A percentile compares a stretch with the other conserved stretches of the same genome.
These are phyloP conservation scores for Penicillium paxilli DNA, from an alignment of 495 filamentous ascomycete species.

Conservation along the genomic window DNA sequence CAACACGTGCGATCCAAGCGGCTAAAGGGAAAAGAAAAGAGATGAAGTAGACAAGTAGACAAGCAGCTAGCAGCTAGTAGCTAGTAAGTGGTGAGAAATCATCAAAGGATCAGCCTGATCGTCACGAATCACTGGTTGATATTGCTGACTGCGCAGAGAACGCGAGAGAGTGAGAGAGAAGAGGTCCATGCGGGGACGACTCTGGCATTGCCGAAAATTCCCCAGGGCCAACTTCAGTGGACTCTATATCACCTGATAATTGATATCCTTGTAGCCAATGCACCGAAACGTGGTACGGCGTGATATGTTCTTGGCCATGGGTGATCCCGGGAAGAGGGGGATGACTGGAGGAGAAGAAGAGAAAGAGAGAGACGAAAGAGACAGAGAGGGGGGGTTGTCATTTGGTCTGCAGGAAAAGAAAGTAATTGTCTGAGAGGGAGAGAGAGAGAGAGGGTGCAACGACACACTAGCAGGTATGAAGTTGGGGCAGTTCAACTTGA, in stretches of 20 bases:
- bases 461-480: too few relatives aligned
- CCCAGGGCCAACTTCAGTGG: not conserved
- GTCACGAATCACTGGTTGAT: not conserved
- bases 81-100: too few relatives aligned
- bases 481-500: too few relatives aligned
- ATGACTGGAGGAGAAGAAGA: too few relatives aligned
- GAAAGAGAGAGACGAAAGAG: not conserved
- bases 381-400: slow-evolving; percentile 3
- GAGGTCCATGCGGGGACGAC: slow-evolving; percentile 3
- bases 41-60: not conserved
- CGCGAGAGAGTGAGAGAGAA: too few relatives aligned
- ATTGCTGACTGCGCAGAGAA: not conserved
- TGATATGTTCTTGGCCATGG: slow-evolving; percentile 25
- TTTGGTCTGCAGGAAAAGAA: slow-evolving; percentile 17
- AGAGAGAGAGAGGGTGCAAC: too few relatives aligned
- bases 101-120: too few relatives aligned
- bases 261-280: slow-evolving; percentile 22
- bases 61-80: too few relatives aligned
- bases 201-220: not conserved
- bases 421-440: not conserved
- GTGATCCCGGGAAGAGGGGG: slow-evolving; percentile 11
- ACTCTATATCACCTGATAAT: slow-evolving; percentile 15
- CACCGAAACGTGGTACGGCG: slow-evolving; percentile 33
- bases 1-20: slow-evolving; percentile 19
- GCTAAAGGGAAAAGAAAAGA: not conserved